phyloP scores from a whole-genome alignment of 768 basidiomycete species.

The Auricularia sp. region DNA sequence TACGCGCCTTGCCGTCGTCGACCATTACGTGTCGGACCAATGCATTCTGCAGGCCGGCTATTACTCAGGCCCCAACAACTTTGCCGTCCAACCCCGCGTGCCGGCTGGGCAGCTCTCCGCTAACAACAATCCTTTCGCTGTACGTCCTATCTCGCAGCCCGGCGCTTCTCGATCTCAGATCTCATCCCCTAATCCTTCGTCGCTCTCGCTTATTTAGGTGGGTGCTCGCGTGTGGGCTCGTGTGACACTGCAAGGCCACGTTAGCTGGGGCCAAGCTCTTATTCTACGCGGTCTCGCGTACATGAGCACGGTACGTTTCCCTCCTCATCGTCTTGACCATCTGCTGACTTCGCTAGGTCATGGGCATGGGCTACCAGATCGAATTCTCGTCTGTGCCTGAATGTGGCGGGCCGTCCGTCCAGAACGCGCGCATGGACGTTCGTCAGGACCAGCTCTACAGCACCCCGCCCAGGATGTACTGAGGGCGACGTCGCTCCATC shows the following conservation, averaged over 20 bases:
- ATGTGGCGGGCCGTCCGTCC: neutral
- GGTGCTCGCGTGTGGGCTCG: neutral
- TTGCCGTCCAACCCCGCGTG: too few relatives aligned
- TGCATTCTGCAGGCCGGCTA: too few relatives aligned
- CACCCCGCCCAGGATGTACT: neutral
- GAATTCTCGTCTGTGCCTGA: neutral
- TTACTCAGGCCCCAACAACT: too few relatives aligned
- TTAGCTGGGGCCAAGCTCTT: neutral
- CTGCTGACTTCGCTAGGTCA: neutral
- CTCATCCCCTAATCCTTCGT: too few relatives aligned
- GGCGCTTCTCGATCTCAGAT: too few relatives aligned
- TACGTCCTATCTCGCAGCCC: too few relatives aligned
- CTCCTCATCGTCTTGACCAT: neutral
- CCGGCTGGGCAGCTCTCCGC: too few relatives aligned
- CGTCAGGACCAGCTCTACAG: neutral
- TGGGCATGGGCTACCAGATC: neutral
- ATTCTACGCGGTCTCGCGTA: neutral
- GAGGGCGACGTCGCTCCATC: neutral
- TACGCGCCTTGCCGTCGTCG: too few relatives aligned
- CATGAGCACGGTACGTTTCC: neutral
- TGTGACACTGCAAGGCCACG: neutral
- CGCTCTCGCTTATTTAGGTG: neutral
- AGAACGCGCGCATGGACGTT: neutral
- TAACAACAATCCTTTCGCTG: too few relatives aligned
- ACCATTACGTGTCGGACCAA: too few relatives aligned